These are phyloP conservation scores for Boletus pseudo-olivaceus DNA, from an alignment of 768 basidiomycete species.

Conservation along the genomic window DNA sequence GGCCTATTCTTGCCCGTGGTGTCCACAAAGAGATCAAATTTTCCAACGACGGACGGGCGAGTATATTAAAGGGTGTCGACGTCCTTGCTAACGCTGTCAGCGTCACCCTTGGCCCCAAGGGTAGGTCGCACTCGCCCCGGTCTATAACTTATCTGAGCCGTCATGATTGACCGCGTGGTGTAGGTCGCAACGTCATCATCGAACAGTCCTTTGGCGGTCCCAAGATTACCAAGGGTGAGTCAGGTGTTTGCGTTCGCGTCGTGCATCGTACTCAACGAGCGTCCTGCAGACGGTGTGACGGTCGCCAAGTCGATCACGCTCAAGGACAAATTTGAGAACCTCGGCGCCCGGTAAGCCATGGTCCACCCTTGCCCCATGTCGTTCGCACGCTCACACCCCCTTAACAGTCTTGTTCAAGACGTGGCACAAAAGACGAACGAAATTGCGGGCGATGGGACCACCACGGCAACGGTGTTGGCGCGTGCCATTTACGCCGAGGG, in stretches of 20 bases:
- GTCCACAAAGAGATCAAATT: conserved; percentile 97
- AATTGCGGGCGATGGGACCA: conserved; percentile 95
- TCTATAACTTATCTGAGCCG: too few species aligned
- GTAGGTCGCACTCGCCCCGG: conserved; percentile 34
- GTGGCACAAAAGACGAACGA: conserved; percentile 98
- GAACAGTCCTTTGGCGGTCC: conserved; percentile 88
- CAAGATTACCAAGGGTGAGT: conserved; percentile 92
- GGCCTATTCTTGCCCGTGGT: conserved; percentile 59
- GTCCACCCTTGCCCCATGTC: neutral
- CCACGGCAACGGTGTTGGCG: conserved; percentile 94
- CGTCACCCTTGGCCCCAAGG: conserved; percentile 96
- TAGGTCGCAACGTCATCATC: conserved; percentile 97
- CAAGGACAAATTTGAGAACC: conserved; percentile 98
- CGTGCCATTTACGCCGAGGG: conserved; percentile 98
- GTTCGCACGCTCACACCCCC: conserved; percentile 5
- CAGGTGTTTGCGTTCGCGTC: neutral
- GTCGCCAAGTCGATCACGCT: conserved; percentile 93
- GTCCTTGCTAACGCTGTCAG: conserved; percentile 95
- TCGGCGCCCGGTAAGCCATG: conserved; percentile 84
- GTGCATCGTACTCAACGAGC: conserved; percentile 1
- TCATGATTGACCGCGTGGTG: conserved; percentile 13
- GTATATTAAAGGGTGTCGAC: conserved; percentile 94
- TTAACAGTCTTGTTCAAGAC: conserved; percentile 80
- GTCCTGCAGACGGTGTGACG: conserved; percentile 83
- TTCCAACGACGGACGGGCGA: conserved; percentile 90